A percentile compares a stretch with the other conserved stretches of the same genome.
phyloP scores from a whole-genome alignment of 2,329 filamentous ascomycete genomes.

The Cercospora citrullina region DNA sequence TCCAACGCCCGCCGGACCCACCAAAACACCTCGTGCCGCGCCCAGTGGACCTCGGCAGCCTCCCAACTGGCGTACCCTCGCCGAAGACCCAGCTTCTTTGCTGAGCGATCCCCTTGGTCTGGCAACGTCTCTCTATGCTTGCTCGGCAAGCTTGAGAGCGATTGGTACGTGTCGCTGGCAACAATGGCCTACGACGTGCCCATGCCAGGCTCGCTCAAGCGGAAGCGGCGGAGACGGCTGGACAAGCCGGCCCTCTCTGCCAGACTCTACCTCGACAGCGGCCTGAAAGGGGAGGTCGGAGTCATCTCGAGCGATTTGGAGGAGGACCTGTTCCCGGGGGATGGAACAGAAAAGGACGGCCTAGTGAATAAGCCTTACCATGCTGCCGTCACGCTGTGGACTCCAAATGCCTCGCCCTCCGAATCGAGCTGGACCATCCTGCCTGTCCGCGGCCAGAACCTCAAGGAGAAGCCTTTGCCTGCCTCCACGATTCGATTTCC shows the following conservation, averaged over 20 bases:
- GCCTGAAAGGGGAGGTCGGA: conserved; percentile 80
- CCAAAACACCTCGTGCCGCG: conserved; percentile 6
- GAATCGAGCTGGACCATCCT: conserved; percentile 81
- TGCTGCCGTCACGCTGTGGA: conserved; percentile 74
- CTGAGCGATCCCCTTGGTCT: conserved; percentile 8
- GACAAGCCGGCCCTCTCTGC: conserved; percentile 76
- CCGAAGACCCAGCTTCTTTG: conserved; percentile 8
- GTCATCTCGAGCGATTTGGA: conserved; percentile 85
- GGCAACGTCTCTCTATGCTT: conserved; percentile 14
- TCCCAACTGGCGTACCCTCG: conserved; percentile 7
- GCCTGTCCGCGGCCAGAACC: conserved; percentile 58
- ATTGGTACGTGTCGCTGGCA: conserved; percentile 16
- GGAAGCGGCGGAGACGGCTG: conserved; percentile 53
- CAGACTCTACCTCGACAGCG: conserved; percentile 79
- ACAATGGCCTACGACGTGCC: conserved; percentile 49
- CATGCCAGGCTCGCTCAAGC: conserved; percentile 50
- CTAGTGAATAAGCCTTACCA: conserved; percentile 54
- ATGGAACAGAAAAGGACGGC: conserved; percentile 11
- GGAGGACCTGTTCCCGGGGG: conserved; percentile 69
- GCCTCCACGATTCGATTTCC: conserved; percentile 80
- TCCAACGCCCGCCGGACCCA: conserved; percentile 3
- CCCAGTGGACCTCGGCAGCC: conserved; percentile 8
- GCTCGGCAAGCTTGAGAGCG: conserved; percentile 9
- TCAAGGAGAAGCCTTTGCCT: conserved; percentile 62
- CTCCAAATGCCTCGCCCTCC: conserved; percentile 57